These are phyloP conservation scores for Gastrolobium villosum DNA, from an alignment of 306 rosid species.

Conservation along the genomic window DNA sequence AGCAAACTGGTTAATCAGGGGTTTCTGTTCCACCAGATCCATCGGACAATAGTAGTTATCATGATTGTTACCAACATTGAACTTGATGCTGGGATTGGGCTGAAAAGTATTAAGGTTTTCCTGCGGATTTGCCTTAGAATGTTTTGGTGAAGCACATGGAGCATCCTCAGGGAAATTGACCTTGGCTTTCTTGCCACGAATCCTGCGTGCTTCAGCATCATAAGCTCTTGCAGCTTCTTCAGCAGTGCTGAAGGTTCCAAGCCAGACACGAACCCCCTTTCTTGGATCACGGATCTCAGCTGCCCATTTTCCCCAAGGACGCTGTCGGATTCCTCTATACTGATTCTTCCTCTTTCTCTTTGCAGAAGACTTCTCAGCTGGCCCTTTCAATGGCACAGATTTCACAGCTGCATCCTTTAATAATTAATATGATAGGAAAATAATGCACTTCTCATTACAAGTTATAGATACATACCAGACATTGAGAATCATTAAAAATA, in stretches of 20 bases:
- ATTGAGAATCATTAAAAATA: background rate
- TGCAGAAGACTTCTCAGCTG: slow-evolving; percentile 67
- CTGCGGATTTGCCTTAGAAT: slow-evolving; percentile 51
- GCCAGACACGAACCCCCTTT: slow-evolving; percentile 96
- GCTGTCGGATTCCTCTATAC: slow-evolving; percentile 88
- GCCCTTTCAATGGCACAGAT: slow-evolving; percentile 57
- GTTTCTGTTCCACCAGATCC: slow-evolving; percentile 74
- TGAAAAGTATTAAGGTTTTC: slow-evolving; percentile 49
- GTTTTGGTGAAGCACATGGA: slow-evolving; percentile 52
- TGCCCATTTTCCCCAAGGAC: slow-evolving; percentile 99
- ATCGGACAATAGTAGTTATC: slow-evolving; percentile 52
- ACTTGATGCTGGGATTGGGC: slow-evolving; percentile 54
- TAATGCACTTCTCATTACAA: background rate
- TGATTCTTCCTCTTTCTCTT: slow-evolving; percentile 84
- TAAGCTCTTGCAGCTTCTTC: slow-evolving; percentile 97
- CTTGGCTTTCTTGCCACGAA: slow-evolving; percentile 92
- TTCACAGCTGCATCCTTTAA: slow-evolving; percentile 59
- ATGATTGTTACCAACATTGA: slow-evolving; percentile 45
- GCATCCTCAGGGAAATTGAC: slow-evolving; percentile 86
- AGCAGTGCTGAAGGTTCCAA: slow-evolving; percentile 92
- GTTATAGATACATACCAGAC: background rate
- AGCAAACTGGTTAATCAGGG: slow-evolving; percentile 56
- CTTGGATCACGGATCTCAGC: slow-evolving; percentile 96
- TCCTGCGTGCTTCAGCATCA: slow-evolving; percentile 88
- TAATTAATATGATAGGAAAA: slow-evolving; percentile 28